Evolutionary conservation across 805 yeast species (phyloP).

Genomic region (Candida xyloterini): DNA sequence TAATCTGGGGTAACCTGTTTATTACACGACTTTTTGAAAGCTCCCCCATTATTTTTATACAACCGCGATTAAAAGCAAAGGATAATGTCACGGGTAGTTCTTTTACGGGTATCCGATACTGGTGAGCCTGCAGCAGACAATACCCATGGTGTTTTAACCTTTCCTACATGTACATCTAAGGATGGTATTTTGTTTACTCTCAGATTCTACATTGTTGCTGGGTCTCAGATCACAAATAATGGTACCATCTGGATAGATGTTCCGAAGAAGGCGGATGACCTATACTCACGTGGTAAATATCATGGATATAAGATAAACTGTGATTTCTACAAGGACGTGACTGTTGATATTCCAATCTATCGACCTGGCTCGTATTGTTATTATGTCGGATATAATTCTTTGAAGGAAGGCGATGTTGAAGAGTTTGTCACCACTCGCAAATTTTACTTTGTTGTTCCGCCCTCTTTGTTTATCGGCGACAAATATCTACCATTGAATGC

Average conservation of each 20-base stretch:
- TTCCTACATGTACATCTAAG: constrained; percentile 45
- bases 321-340: constrained; percentile 63
- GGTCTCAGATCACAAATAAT: constrained; percentile 65
- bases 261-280: constrained; percentile 42
- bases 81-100: constrained; percentile 38
- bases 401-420: constrained; percentile 27
- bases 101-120: constrained; percentile 43
- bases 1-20: constrained; percentile 11
- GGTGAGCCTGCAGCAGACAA: constrained; percentile 45
- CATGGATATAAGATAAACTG: constrained; percentile 47
- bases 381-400: constrained; percentile 55
- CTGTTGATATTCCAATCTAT: constrained; percentile 58
- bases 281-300: constrained; percentile 57
- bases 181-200: constrained; percentile 46
- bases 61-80: constrained; percentile 9
- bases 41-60: neutral
- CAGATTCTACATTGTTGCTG: constrained; percentile 67
- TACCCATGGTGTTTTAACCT: constrained; percentile 46
- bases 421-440: constrained; percentile 48
- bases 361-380: constrained; percentile 79
- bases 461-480: constrained; percentile 58
- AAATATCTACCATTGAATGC: constrained; percentile 68
- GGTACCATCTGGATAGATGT: constrained; percentile 75
- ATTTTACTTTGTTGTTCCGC: constrained; percentile 77
- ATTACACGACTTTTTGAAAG: constrained; percentile 4